A percentile compares a stretch with the other conserved stretches of the same genome.
These are phyloP conservation scores for Viridothelium virens DNA, from an alignment of 495 filamentous ascomycete genomes.

Conservation along the genomic window DNA sequence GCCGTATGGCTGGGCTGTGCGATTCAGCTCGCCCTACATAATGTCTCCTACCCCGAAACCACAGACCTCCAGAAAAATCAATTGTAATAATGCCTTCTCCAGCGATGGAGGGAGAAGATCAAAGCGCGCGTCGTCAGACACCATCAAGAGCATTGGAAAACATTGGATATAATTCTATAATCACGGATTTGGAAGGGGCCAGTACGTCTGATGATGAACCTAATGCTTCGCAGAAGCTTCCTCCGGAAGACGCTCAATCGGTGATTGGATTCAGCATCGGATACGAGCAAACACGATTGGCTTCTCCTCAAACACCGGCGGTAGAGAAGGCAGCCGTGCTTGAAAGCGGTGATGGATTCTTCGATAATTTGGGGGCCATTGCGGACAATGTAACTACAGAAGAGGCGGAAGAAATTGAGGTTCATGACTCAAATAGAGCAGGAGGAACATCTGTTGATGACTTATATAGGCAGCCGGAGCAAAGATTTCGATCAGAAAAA, in stretches of 20 bases:
- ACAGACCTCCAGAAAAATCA: not conserved
- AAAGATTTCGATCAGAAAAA: not conserved
- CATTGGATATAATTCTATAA: constrained; percentile 18
- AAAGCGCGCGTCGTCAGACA: not conserved
- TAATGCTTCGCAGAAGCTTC: constrained; percentile 15
- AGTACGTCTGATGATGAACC: constrained; percentile 27
- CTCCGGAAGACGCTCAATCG: constrained; percentile 48
- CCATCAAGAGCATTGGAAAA: constrained; percentile 18
- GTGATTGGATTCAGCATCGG: constrained; percentile 74
- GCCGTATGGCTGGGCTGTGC: constrained; percentile 3
- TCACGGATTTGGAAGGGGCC: constrained; percentile 10
- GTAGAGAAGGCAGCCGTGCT: constrained; percentile 67
- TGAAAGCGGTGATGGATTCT: constrained; percentile 49
- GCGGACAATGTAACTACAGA: constrained; percentile 14
- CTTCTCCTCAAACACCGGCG: constrained; percentile 60
- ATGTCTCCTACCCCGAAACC: not conserved
- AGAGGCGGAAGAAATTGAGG: constrained; percentile 18
- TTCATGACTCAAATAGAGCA: constrained; percentile 3
- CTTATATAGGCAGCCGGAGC: constrained; percentile 2
- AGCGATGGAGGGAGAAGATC: not conserved
- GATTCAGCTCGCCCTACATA: not conserved
- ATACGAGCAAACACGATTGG: constrained; percentile 60
- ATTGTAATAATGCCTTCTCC: not conserved
- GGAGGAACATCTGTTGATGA: not conserved
- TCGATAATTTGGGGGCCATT: constrained; percentile 36